Evolutionary conservation across 2,329 filamentous ascomycete species (phyloP).

Genomic region (Trichoderma koningii): DNA sequence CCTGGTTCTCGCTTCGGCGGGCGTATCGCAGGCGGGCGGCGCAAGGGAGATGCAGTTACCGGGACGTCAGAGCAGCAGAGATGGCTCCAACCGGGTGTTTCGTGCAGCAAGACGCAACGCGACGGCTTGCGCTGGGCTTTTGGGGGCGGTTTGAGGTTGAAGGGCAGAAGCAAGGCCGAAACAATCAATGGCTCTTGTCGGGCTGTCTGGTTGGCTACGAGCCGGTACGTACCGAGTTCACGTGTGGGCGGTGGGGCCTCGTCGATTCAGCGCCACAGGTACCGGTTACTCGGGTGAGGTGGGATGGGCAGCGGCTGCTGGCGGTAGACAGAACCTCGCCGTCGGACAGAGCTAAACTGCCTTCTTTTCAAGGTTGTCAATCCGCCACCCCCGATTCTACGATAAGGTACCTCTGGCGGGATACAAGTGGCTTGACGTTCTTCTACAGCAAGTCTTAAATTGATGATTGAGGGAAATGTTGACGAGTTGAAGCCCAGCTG

Average conservation of each 20-base stretch:
- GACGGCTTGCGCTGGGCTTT: conserved; percentile 26
- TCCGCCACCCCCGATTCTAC: not conserved
- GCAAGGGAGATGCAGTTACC: not conserved
- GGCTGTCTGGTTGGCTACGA: conserved; percentile 22
- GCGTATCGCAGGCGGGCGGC: conserved; percentile 1
- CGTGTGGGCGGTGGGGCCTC: conserved; percentile 22
- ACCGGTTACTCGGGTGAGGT: not conserved
- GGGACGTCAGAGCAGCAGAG: conserved; percentile 1
- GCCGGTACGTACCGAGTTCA: conserved; percentile 24
- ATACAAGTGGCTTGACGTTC: not conserved
- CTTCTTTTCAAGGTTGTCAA: not conserved
- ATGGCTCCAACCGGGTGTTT: conserved; percentile 12
- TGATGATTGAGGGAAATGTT: not conserved
- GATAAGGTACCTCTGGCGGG: too few relatives aligned
- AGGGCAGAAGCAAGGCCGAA: conserved; percentile 24
- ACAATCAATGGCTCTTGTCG: conserved; percentile 5
- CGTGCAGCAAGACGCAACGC: conserved; percentile 21
- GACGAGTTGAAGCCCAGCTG: conserved; percentile 14
- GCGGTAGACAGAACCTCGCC: conserved; percentile 13
- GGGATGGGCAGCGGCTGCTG: not conserved
- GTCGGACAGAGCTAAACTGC: not conserved
- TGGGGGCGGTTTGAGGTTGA: conserved; percentile 24
- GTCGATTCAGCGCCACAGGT: conserved; percentile 16
- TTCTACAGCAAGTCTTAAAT: not conserved
- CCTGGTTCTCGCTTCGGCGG: conserved; percentile 3